phyloP scores from a whole-genome alignment of 192 early-diverging fungal genomes.

The Backusella macrospora region DNA sequence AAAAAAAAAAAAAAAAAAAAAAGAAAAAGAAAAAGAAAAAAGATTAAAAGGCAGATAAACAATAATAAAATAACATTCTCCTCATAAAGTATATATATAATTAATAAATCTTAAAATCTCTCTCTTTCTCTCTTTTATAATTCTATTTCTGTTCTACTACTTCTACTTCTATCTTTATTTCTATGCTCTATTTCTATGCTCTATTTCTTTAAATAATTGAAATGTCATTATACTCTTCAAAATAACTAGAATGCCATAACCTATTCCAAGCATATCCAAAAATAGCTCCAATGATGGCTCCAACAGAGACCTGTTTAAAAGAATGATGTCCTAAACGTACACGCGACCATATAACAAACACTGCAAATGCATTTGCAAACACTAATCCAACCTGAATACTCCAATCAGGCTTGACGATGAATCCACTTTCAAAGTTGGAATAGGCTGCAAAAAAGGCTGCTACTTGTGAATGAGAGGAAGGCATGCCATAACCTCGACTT shows the following conservation, averaged over 20 bases:
- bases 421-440: conserved; percentile 19
- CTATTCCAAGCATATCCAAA: conserved; percentile 18
- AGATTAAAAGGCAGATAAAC: neutral
- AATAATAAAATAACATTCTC: too few relatives aligned
- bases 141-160: too few relatives aligned
- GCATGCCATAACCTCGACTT: conserved; percentile 74
- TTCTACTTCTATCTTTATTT: neutral
- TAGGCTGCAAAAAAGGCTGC: conserved; percentile 68
- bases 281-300: conserved; percentile 29
- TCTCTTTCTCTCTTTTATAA: too few relatives aligned
- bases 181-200: too few relatives aligned
- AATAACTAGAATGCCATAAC: conserved; percentile 5
- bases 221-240: neutral
- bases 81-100: conserved; percentile 15
- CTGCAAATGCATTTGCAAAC: conserved; percentile 16
- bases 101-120: neutral
- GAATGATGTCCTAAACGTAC: conserved; percentile 42
- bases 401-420: neutral
- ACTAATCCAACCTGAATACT: neutral
- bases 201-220: conserved; percentile 1
- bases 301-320: conserved; percentile 42
- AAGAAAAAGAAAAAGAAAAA: neutral
- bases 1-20: neutral
- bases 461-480: conserved; percentile 69
- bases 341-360: conserved; percentile 48